Percentiles rank a stretch among this genome's conserved stretches.
Conservation (phyloP, 441 rosid genomes). For the Biscutella laevigata region DNA sequence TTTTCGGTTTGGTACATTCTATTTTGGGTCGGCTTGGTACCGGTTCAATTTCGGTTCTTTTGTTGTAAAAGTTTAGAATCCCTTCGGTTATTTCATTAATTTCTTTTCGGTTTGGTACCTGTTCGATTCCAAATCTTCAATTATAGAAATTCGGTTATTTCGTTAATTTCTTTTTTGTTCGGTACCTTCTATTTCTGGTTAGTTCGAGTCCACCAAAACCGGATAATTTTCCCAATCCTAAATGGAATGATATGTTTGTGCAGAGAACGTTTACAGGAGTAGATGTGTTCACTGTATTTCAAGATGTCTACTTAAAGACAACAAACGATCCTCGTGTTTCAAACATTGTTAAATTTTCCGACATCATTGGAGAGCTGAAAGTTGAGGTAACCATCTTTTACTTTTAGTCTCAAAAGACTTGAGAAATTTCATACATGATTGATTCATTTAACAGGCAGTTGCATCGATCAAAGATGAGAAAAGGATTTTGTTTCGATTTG, state of each 20-base stretch:
- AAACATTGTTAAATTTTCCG: slow-evolving; percentile 76
- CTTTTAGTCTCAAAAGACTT: background rate
- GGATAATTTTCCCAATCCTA: too few relatives aligned
- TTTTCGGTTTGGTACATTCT: too few relatives aligned
- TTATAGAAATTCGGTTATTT: too few relatives aligned
- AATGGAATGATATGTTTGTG: slow-evolving; percentile 14
- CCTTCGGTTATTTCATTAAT: too few relatives aligned
- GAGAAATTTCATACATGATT: background rate
- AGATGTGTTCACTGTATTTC: slow-evolving; percentile 71
- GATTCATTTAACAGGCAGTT: slow-evolving; percentile 46
- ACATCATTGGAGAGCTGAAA: slow-evolving; percentile 78
- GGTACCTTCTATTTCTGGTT: too few relatives aligned
- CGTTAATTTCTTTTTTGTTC: too few relatives aligned
- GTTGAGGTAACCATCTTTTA: slow-evolving; percentile 52
- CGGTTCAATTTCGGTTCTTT: too few relatives aligned
- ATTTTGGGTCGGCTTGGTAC: too few relatives aligned
- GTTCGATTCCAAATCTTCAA: too few relatives aligned
- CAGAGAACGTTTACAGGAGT: slow-evolving; percentile 95
- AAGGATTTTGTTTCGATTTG: slow-evolving; percentile 62
- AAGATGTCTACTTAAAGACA: slow-evolving; percentile 67
- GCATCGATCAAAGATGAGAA: slow-evolving; percentile 58
- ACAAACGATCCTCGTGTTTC: slow-evolving; percentile 76
- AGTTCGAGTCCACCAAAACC: too few relatives aligned
- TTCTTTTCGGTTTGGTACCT: too few relatives aligned
- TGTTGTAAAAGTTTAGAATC: too few relatives aligned